phyloP scores from a whole-genome alignment of 1,284 basidiomycete genomes.

The Ganoderma meredithae region DNA sequence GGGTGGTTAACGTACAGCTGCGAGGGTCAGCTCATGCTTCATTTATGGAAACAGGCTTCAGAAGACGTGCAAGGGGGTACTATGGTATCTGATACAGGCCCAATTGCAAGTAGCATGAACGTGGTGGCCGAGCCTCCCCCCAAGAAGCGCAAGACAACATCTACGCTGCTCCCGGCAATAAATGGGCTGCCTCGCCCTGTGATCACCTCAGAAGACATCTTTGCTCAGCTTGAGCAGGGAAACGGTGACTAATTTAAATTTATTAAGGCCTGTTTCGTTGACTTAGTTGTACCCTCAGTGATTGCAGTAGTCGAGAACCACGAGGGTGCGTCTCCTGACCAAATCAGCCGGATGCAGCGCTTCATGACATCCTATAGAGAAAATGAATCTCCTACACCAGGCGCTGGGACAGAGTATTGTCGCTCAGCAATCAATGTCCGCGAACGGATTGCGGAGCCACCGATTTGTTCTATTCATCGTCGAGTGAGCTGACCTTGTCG shows the following conservation, averaged over 20 bases:
- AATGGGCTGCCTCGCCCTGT: slow-evolving; percentile 17
- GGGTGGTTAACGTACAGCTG: slow-evolving; percentile 8
- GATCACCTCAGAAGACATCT: slow-evolving; percentile 7
- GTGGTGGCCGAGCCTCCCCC: slow-evolving; percentile 2
- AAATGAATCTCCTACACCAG: slow-evolving; percentile 18
- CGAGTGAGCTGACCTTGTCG: slow-evolving; percentile 21
- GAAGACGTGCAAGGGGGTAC: slow-evolving; percentile 36
- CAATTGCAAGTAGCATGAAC: not conserved
- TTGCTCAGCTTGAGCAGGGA: slow-evolving; percentile 3
- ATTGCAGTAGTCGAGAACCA: slow-evolving; percentile 25
- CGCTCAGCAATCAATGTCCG: slow-evolving; percentile 15
- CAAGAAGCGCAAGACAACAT: slow-evolving; percentile 20
- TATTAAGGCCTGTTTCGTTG: not conserved
- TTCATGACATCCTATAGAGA: slow-evolving; percentile 16
- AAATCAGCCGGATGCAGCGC: not conserved
- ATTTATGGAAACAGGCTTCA: slow-evolving; percentile 61
- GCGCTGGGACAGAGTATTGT: slow-evolving; percentile 23
- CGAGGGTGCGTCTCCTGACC: slow-evolving; percentile 16
- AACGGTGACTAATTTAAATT: slow-evolving; percentile 13
- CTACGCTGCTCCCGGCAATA: not conserved
- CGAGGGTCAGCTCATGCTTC: slow-evolving; percentile 51
- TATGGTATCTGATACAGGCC: not conserved
- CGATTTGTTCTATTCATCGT: slow-evolving; percentile 31
- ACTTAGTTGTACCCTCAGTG: slow-evolving; percentile 9
- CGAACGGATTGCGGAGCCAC: slow-evolving; percentile 19